Evolutionary conservation across 2,329 filamentous ascomycete genomes (phyloP), one percentile per base, ranked within the genome.

Genomic region (Calonectria hawksworthii): DNA sequence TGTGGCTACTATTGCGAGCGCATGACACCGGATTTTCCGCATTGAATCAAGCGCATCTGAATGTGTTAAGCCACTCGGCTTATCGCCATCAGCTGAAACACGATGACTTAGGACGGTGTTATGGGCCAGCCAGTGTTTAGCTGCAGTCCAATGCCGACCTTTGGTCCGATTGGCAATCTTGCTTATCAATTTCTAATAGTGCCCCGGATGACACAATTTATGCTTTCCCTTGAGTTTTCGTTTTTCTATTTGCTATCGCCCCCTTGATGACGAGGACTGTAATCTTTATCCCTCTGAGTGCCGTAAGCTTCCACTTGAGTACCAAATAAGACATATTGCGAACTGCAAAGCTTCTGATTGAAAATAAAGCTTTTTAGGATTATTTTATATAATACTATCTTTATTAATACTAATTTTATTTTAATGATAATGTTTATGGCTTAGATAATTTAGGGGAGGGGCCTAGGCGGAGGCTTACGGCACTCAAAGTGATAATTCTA

Each of bases 1-100:
- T 63, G 56, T 63, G 56, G 36, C 56, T 63, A 11, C 56, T 41
- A 63, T 63, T 41, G 38, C 26, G 56, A 63, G 34, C 56, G 34
- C 56, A 41, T 63, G 56, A 63, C 56, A 23, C 23, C 23, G 23
- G 30, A 7, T 21, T 26, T 41, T 23, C 56, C 34, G 34, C 38
- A 30, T 63, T 28, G 30, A 28, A 41, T 28, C 56, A 63, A 30
- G 56, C 26, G 34, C 56, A 30, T 41, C n/a, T 41, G 56, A 38
- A 61, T 61, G 56, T 38, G 56, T 23, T 7, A 61, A 61, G 56
- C 56, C 34, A 28, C 56, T 3, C n/a, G 34, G 23, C 30, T 63
- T 63, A 41, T 63, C 36, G 56, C 23, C 34, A 21, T 41, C 34
- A 7, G 56, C 56, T 63, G 56, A 63, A 63, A 63, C 56, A 63